A percentile compares a stretch with the other conserved stretches of the same genome.
Conservation (phyloP, 257 asterid genomes). For the Ocimum tenuiflorum region DNA sequence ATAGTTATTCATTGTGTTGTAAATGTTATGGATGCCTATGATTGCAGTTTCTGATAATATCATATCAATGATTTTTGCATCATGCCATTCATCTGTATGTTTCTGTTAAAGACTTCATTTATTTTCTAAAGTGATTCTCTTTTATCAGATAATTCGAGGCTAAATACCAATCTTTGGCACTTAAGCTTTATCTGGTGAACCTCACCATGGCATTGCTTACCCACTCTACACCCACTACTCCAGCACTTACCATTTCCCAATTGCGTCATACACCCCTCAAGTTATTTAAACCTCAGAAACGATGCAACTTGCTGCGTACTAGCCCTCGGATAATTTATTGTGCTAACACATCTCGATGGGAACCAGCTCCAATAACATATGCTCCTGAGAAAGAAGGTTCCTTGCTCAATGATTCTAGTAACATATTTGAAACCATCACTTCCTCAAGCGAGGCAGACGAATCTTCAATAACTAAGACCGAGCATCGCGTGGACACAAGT, state of each 20-base stretch:
- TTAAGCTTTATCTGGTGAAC: slow-evolving; percentile 20
- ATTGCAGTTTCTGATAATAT: neutral
- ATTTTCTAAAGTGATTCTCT: slow-evolving; percentile 21
- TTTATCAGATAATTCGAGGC: slow-evolving; percentile 28
- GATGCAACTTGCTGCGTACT: slow-evolving; percentile 9
- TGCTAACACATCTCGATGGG: slow-evolving; percentile 54
- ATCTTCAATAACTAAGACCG: slow-evolving; percentile 28
- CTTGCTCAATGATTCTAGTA: slow-evolving; percentile 32
- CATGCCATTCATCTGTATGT: neutral
- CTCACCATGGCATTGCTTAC: slow-evolving; percentile 40
- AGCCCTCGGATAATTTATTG: slow-evolving; percentile 24
- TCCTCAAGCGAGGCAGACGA: slow-evolving; percentile 38
- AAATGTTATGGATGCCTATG: no score
- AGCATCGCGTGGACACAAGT: slow-evolving; percentile 23
- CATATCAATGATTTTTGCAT: neutral
- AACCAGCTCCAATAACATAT: slow-evolving; percentile 60
- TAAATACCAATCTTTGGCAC: neutral
- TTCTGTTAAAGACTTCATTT: neutral
- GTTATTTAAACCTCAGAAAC: slow-evolving; percentile 28
- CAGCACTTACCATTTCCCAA: slow-evolving; percentile 24
- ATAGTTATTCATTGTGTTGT: neutral
- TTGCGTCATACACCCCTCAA: slow-evolving; percentile 27
- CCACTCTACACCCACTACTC: slow-evolving; percentile 33
- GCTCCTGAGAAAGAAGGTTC: slow-evolving; percentile 36
- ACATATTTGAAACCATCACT: slow-evolving; percentile 52